Evolutionary conservation across 192 early-diverging fungal genomes (phyloP).

Genomic region (Rhizophlyctis rosea): DNA sequence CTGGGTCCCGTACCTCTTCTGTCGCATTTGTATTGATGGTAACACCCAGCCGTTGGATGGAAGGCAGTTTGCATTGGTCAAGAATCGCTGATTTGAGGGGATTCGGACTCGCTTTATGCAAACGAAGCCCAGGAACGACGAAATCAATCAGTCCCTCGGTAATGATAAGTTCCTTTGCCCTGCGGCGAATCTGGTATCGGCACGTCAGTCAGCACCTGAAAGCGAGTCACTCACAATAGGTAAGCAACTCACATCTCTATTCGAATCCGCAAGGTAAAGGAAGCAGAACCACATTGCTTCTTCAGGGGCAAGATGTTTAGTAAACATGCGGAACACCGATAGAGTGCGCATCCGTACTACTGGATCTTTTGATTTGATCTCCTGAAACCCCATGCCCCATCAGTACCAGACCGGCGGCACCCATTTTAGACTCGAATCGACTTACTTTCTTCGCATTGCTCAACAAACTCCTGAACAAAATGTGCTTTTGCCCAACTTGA

Average conservation of each 20-base stretch:
- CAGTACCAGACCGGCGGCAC: neutral
- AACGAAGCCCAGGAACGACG: constrained; percentile 24
- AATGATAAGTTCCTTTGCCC: constrained; percentile 38
- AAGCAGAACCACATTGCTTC: constrained; percentile 49
- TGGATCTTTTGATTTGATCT: constrained; percentile 39
- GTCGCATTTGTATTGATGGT: constrained; percentile 13
- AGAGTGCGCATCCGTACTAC: constrained; percentile 36
- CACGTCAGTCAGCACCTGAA: no score
- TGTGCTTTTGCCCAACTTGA: constrained; percentile 41
- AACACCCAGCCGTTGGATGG: constrained; percentile 27
- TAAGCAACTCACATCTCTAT: constrained; percentile 27
- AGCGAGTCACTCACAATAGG: neutral
- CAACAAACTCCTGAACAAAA: constrained; percentile 45
- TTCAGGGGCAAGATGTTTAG: constrained; percentile 40
- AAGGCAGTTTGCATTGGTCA: constrained; percentile 36
- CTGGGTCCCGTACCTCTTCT: constrained; percentile 23
- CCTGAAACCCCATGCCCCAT: constrained; percentile 19
- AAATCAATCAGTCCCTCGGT: constrained; percentile 47
- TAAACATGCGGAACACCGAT: constrained; percentile 42
- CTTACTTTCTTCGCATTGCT: constrained; percentile 44
- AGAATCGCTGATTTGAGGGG: constrained; percentile 21
- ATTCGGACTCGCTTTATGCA: constrained; percentile 22
- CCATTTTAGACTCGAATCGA: neutral
- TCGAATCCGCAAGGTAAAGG: constrained; percentile 47
- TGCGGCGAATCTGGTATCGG: constrained; percentile 42